phyloP scores from a whole-genome alignment of 371 early-diverging fungal species.

The Catenaria anguillulae region DNA sequence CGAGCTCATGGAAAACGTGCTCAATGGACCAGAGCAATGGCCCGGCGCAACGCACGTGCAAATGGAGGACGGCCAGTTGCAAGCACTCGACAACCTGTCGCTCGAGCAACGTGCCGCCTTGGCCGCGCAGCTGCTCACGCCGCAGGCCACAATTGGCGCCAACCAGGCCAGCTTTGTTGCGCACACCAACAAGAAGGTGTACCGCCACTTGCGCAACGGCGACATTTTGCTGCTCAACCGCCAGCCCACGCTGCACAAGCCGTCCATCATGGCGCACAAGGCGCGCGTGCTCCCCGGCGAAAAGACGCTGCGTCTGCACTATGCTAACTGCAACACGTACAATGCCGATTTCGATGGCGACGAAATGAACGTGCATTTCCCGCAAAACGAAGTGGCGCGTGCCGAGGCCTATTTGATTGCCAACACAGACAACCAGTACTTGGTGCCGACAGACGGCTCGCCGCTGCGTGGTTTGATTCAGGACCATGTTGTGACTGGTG shows the following conservation, averaged over 20 bases:
- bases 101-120: conserved; percentile 68
- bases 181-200: conserved; percentile 46
- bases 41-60: conserved; percentile 99
- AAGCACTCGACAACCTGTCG: conserved; percentile 89
- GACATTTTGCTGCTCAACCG: conserved; percentile 99
- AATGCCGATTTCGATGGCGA: conserved; percentile 99
- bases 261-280: conserved; percentile 99
- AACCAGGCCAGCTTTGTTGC: background rate
- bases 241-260: conserved; percentile 99
- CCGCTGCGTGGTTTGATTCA: conserved; percentile 99
- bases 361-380: conserved; percentile 99
- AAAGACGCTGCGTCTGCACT: conserved; percentile 94
- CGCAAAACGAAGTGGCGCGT: conserved; percentile 88
- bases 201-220: conserved; percentile 92
- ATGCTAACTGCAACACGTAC: conserved; percentile 98
- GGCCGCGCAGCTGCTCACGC: conserved; percentile 66
- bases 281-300: conserved; percentile 95
- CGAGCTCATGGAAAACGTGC: conserved; percentile 71
- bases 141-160: background rate
- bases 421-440: conserved; percentile 92
- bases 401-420: conserved; percentile 83
- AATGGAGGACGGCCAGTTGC: conserved; percentile 86
- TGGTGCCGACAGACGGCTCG: conserved; percentile 93
- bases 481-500: conserved; percentile 97
- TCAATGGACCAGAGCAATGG: conserved; percentile 90